Evolutionary conservation across 371 early-diverging fungal species (phyloP).

Genomic region (Syncephalastrum racemosum): DNA sequence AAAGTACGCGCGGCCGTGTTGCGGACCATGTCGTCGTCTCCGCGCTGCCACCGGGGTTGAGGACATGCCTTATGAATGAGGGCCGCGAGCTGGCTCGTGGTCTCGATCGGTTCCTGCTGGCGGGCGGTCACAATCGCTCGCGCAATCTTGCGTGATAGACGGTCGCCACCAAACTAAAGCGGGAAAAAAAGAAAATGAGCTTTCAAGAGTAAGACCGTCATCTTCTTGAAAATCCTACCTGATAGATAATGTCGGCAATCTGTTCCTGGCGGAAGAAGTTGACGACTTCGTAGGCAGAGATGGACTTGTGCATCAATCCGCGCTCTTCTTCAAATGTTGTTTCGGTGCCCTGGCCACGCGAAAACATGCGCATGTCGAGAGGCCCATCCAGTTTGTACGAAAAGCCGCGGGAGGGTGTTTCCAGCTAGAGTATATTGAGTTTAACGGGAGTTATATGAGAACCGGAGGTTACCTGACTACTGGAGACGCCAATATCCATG

Average conservation of each 20-base stretch:
- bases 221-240: slow-evolving; percentile 25
- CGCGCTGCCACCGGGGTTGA: slow-evolving; percentile 45
- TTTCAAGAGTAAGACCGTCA: neutral
- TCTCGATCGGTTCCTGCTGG: slow-evolving; percentile 43
- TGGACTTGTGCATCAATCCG: slow-evolving; percentile 31
- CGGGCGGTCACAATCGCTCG: slow-evolving; percentile 61
- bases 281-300: slow-evolving; percentile 56
- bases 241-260: slow-evolving; percentile 64
- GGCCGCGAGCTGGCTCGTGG: slow-evolving; percentile 56
- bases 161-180: slow-evolving; percentile 58
- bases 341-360: slow-evolving; percentile 29
- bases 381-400: slow-evolving; percentile 68
- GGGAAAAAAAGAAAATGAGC: slow-evolving; percentile 1
- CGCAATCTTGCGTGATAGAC: slow-evolving; percentile 61
- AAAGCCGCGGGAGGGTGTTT: slow-evolving; percentile 67
- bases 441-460: neutral
- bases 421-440: slow-evolving; percentile 37
- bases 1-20: slow-evolving; percentile 58
- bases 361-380: slow-evolving; percentile 69
- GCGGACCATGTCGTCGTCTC: slow-evolving; percentile 45
- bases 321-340: slow-evolving; percentile 16
- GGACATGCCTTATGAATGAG: slow-evolving; percentile 57
- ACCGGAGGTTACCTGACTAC: slow-evolving; percentile 42
- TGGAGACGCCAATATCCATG: slow-evolving; percentile 75
- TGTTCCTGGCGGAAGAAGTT: slow-evolving; percentile 55